Percentiles rank a stretch among this genome's conserved stretches.
These are phyloP conservation scores for Microbotryomycetes sp. DNA, from an alignment of 1,284 basidiomycete species.

Conservation along the genomic window DNA sequence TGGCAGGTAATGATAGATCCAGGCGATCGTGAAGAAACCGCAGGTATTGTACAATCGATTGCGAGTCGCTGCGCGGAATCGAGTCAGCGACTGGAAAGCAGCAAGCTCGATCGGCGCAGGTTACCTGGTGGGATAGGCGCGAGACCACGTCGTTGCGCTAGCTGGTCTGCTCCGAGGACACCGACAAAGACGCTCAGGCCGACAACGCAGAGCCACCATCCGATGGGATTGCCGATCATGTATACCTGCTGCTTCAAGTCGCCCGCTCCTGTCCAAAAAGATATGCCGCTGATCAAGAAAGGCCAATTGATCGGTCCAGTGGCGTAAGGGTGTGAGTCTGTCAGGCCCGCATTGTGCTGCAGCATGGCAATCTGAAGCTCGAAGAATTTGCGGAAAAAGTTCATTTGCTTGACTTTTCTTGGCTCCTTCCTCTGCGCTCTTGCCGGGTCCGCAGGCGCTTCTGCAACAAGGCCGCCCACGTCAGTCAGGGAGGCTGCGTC, in stretches of 20 bases:
- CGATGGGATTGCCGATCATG: constrained; percentile 85
- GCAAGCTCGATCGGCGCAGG: constrained; percentile 38
- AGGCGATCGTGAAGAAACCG: constrained; percentile 89
- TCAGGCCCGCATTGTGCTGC: constrained; percentile 94
- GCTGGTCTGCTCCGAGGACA: constrained; percentile 76
- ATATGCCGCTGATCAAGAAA: constrained; percentile 88
- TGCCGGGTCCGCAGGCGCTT: constrained; percentile 46
- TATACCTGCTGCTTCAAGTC: constrained; percentile 86
- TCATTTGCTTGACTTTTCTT: constrained; percentile 61
- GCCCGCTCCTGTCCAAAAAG: constrained; percentile 88
- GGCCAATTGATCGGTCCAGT: constrained; percentile 95
- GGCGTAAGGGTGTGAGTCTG: constrained; percentile 91
- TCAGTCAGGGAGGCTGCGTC: not conserved
- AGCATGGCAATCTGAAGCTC: constrained; percentile 94
- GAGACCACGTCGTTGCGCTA: constrained; percentile 76
- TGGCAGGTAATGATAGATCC: constrained; percentile 93
- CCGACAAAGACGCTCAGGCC: constrained; percentile 81
- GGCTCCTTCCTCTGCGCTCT: constrained; percentile 36
- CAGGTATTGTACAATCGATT: constrained; percentile 90
- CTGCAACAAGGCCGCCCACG: constrained; percentile 17
- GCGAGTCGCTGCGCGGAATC: constrained; percentile 62
- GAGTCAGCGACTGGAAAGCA: not conserved
- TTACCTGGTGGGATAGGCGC: constrained; percentile 77
- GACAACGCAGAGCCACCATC: constrained; percentile 90
- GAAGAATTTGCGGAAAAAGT: constrained; percentile 89